These are phyloP conservation scores for Pisolithus albus DNA, from an alignment of 768 basidiomycete species.

Conservation along the genomic window DNA sequence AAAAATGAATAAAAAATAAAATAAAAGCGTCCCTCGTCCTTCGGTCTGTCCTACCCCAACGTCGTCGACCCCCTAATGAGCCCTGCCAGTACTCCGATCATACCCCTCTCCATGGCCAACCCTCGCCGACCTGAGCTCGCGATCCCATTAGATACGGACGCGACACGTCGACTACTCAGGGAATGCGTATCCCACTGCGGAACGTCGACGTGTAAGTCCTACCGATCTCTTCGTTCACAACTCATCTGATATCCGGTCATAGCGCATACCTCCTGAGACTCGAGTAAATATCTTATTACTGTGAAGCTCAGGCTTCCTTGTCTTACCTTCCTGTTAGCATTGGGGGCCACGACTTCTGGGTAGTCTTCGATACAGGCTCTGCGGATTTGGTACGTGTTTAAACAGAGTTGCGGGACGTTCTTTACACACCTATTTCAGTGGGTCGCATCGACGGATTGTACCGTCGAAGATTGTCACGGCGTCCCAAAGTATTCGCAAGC, in stretches of 20 bases:
- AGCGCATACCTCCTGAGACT: constrained; percentile 38
- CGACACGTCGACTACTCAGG: constrained; percentile 14
- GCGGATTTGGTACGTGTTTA: constrained; percentile 42
- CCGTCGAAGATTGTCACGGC: constrained; percentile 36
- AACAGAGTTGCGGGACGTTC: background rate
- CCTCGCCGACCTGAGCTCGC: background rate
- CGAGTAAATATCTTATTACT: constrained; percentile 17
- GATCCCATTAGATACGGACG: background rate
- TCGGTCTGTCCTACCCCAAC: too few species aligned
- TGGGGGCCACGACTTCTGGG: constrained; percentile 37
- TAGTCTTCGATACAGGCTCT: constrained; percentile 52
- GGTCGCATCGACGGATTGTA: constrained; percentile 44
- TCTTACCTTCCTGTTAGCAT: constrained; percentile 25
- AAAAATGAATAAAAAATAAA: too few species aligned
- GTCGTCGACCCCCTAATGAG: too few species aligned
- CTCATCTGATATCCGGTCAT: constrained; percentile 1
- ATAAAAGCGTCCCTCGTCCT: too few species aligned
- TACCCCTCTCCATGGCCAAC: background rate
- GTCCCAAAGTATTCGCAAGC: constrained; percentile 36
- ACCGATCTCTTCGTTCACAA: constrained; percentile 11
- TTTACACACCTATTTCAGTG: constrained; percentile 29
- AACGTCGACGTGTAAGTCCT: constrained; percentile 15
- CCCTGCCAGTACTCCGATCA: too few species aligned
- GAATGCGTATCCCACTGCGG: constrained; percentile 17
- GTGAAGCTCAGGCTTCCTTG: background rate